Evolutionary conservation across 345 rosid species (phyloP), one percentile per base, ranked within the genome.

Genomic region (Noccaea bulbosa): DNA sequence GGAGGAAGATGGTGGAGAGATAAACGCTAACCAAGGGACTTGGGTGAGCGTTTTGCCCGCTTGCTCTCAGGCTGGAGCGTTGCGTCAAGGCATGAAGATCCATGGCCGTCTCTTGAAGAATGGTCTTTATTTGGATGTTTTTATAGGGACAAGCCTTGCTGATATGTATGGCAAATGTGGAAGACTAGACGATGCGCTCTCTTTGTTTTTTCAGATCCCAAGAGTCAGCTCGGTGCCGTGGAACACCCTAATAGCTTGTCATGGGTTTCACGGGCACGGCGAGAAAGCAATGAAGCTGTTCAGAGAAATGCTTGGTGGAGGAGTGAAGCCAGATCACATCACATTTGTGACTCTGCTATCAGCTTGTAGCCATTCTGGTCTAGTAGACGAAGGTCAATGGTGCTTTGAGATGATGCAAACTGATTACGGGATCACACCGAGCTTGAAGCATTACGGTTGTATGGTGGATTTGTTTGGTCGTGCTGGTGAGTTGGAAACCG

Each of bases 141-240:
- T 78, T 64, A 69, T 83, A 5, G 84, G 84, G 41, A 86, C 87
- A 16, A 82, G 83, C 72, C 87, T 86, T 6, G 43, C 83, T 41
- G 90, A 86, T 75, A 74, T 82, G 84, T 83, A 86, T 54, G 90
- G 87, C 69, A 83, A 83, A 65, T 86, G 90, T 69, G 87, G 90
- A 40, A 73, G 74, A 67, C 40, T 83, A 64, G 88, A 77, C 20
- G 79, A 83, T 67, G 87, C 86, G 5, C 44, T 79, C 69, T 79
- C 70, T 34, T 68, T 83, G 46, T 83, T 86, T 67, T 72, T 67
- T 32, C 70, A 83, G 65, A 72, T 82, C 20, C 78, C 86, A 2
- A 82, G 79, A 75, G 65, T 50, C 38, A 75, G 48, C 40, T 74
- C 90, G 0, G 82, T 82, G 34, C 86, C 86, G 45, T 83, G 90